A percentile compares a stretch with the other conserved stretches of the same genome.
Conservation (phyloP, 2,329 filamentous ascomycete species). For the Aspergillus hortae region DNA sequence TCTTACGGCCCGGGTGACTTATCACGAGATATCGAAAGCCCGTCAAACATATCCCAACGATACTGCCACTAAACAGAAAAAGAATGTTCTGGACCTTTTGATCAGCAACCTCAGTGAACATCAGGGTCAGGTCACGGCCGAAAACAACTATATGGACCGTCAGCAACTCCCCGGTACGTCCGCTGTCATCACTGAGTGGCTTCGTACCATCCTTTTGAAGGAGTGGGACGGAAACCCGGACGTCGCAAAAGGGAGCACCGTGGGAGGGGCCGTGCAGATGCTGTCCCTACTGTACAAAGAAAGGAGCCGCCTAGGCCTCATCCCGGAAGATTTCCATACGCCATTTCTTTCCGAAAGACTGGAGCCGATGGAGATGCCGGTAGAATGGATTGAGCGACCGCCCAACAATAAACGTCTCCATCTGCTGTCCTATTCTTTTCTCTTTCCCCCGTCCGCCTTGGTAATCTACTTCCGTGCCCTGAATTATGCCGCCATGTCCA, state of each 20-base stretch:
- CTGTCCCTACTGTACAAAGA: slow-evolving; percentile 72
- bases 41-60: slow-evolving; percentile 28
- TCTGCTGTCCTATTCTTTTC: slow-evolving; percentile 73
- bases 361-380: slow-evolving; percentile 70
- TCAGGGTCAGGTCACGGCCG: slow-evolving; percentile 14
- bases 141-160: slow-evolving; percentile 5
- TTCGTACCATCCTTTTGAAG: slow-evolving; percentile 66
- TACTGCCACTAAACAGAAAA: slow-evolving; percentile 24
- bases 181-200: slow-evolving; percentile 41
- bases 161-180: slow-evolving; percentile 22
- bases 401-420: slow-evolving; percentile 65
- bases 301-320: slow-evolving; percentile 62
- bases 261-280: slow-evolving; percentile 73
- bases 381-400: slow-evolving; percentile 63
- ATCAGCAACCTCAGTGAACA: slow-evolving; percentile 34
- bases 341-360: slow-evolving; percentile 73
- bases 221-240: slow-evolving; percentile 76
- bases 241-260: slow-evolving; percentile 65
- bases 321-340: slow-evolving; percentile 67
- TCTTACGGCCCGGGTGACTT: slow-evolving; percentile 48
- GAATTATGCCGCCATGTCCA: slow-evolving; percentile 83
- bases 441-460: slow-evolving; percentile 70
- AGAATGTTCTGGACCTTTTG: slow-evolving; percentile 34
- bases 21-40: slow-evolving; percentile 46
- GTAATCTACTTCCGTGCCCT: slow-evolving; percentile 84